These are phyloP conservation scores for Lepidium africanum DNA, from an alignment of 345 rosid genomes.

Conservation along the genomic window DNA sequence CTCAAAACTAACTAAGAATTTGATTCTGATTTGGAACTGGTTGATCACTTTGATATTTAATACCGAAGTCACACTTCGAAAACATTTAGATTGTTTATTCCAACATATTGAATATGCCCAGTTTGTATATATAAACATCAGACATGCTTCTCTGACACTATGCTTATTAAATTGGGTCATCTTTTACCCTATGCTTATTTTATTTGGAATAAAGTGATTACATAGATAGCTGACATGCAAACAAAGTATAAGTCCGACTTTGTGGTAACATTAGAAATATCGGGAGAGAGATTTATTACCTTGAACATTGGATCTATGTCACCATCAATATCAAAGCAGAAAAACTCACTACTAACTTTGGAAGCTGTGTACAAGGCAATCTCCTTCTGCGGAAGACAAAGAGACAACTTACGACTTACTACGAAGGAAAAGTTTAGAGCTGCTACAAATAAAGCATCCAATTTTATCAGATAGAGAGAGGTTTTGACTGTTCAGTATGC, in stretches of 20 bases:
- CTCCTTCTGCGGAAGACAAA: constrained; percentile 72
- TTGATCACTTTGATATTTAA: not conserved
- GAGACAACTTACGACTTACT: not conserved
- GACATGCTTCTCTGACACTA: not conserved
- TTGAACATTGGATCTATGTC: constrained; percentile 92
- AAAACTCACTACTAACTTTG: constrained; percentile 63
- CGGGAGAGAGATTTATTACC: constrained; percentile 37
- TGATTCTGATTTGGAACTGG: not conserved
- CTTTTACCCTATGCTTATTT: not conserved
- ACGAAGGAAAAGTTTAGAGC: not conserved
- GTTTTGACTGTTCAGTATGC: not conserved
- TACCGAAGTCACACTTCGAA: not conserved
- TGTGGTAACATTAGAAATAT: not conserved
- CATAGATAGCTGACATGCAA: not conserved
- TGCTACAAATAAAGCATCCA: not conserved
- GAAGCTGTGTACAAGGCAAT: constrained; percentile 91
- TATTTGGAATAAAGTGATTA: not conserved
- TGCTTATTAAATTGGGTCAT: not conserved
- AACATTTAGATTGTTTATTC: not conserved
- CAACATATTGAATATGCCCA: not conserved
- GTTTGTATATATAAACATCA: not conserved
- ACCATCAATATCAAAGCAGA: constrained; percentile 90
- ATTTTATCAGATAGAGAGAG: not conserved
- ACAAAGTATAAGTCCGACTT: not conserved
- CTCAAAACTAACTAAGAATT: not conserved